A percentile compares a stretch with the other conserved stretches of the same genome.
Evolutionary conservation across 2,329 filamentous ascomycete species (phyloP).

Genomic region (Arthrinium puccinioides): DNA sequence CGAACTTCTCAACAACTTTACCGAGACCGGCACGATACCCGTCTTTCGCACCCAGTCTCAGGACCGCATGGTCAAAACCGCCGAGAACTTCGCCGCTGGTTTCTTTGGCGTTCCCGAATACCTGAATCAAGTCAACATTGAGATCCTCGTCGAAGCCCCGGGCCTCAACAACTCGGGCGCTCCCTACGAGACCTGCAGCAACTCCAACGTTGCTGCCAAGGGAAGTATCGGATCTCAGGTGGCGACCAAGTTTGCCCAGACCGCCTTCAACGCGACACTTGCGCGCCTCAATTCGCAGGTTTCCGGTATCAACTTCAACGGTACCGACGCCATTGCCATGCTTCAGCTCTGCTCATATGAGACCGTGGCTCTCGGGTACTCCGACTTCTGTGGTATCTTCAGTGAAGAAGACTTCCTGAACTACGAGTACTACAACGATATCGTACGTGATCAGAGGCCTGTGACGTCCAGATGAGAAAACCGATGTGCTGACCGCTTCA

Average conservation of each 20-base stretch:
- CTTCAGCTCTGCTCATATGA: conserved; percentile 28
- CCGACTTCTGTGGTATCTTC: conserved; percentile 32
- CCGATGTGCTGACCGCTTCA: conserved; percentile 5
- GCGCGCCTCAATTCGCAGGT: conserved; percentile 21
- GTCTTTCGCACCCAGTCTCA: conserved; percentile 27
- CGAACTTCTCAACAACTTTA: conserved; percentile 35
- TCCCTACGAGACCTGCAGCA: conserved; percentile 19
- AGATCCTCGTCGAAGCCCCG: conserved; percentile 22
- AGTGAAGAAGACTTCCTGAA: conserved; percentile 33
- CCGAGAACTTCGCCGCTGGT: conserved; percentile 23
- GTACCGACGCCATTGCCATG: conserved; percentile 29
- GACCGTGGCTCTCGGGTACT: conserved; percentile 31
- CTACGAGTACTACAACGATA: conserved; percentile 35
- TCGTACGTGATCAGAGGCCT: conserved; percentile 24
- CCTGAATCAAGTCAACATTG: conserved; percentile 22
- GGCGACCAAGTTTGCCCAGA: conserved; percentile 14
- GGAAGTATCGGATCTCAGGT: conserved; percentile 17
- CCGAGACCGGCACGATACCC: conserved; percentile 26
- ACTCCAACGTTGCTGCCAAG: conserved; percentile 13
- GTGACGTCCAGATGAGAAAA: background rate
- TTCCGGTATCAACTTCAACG: conserved; percentile 21
- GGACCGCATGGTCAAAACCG: conserved; percentile 25
- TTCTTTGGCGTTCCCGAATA: conserved; percentile 27
- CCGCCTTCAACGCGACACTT: conserved; percentile 20
- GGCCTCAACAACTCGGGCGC: conserved; percentile 23